Evolutionary conservation across 2,329 filamentous ascomycete species (phyloP), one percentile per base, ranked within the genome.

Genomic region (Intubia oerlemansii): DNA sequence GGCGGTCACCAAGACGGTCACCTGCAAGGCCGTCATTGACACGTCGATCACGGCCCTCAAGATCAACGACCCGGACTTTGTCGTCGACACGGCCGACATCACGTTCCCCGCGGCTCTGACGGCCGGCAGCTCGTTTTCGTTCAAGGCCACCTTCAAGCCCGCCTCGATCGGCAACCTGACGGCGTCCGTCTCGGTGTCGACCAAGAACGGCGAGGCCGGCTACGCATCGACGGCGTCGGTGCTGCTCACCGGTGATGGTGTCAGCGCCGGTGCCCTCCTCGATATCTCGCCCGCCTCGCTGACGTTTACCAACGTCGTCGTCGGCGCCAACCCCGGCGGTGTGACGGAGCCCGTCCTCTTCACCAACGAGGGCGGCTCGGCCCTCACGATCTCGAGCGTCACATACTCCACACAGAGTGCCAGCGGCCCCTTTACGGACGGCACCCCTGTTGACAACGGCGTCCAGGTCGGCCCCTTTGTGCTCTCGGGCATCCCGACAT

Each of bases 291-390:
- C 65, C 0, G 49, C 52, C 7, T 50, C 50, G 0, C 37, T 69
- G 5, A 52, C 54, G 0, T 69, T 68, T 37, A 47, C 51, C 4
- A 52, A 56, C 8, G 48, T 62, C 3, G 52, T 68, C 17, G 49
- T 54, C 2, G 59, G 56, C 0, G 41, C 49, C 0, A 45, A 49
- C 4, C 31, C 43, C 5, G 44, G 47, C 3, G 53, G 49, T 2
- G 42, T 50, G 1, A 43, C 47, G 5, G 51, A 65, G 35, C 54
- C 50, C 1, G 43, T 59, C 4, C 42, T 63, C 1, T 44, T 67
- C 22, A 46, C 44, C 34, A 69, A 69, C 35, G 41, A 52, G 5
- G 65, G 65, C 17, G 57, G 58, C 29, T 42, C 47, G 0, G 31
- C 42, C 0, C 47, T 69, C 3, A 52, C 49, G 1, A 49, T 69